Conservation (phyloP, 306 rosid species). For the Quercus wislizeni region DNA sequence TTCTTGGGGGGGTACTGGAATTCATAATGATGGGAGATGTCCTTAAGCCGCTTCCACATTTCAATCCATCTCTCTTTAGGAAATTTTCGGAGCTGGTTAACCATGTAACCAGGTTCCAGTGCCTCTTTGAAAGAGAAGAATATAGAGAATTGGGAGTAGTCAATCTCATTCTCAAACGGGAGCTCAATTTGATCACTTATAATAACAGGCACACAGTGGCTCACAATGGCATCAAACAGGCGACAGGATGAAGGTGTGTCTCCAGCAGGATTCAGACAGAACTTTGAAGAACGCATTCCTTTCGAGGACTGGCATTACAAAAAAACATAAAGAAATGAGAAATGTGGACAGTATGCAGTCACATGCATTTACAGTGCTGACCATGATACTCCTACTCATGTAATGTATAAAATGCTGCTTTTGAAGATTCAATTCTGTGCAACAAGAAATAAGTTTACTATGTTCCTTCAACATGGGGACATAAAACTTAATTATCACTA, state of each 20-base stretch:
- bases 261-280: conserved; percentile 95
- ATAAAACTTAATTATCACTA: background rate
- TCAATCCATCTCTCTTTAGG: conserved; percentile 83
- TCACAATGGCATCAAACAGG: conserved; percentile 92
- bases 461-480: background rate
- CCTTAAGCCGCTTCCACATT: conserved; percentile 84
- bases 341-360: background rate
- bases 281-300: conserved; percentile 93
- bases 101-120: conserved; percentile 73
- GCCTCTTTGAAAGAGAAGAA: conserved; percentile 94
- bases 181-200: conserved; percentile 97
- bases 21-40: conserved; percentile 72
- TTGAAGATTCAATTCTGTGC: background rate
- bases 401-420: conserved; percentile 17
- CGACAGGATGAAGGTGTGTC: conserved; percentile 99
- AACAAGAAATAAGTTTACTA: background rate
- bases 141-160: conserved; percentile 71
- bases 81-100: conserved; percentile 60
- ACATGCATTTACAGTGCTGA: background rate
- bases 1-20: conserved; percentile 79
- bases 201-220: conserved; percentile 94
- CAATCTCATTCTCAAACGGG: conserved; percentile 93
- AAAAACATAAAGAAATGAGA: conserved; percentile 12
- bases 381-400: background rate
- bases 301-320: conserved; percentile 61